Evolutionary conservation across 345 rosid species (phyloP).

Genomic region (Melaleuca quinquenervia): DNA sequence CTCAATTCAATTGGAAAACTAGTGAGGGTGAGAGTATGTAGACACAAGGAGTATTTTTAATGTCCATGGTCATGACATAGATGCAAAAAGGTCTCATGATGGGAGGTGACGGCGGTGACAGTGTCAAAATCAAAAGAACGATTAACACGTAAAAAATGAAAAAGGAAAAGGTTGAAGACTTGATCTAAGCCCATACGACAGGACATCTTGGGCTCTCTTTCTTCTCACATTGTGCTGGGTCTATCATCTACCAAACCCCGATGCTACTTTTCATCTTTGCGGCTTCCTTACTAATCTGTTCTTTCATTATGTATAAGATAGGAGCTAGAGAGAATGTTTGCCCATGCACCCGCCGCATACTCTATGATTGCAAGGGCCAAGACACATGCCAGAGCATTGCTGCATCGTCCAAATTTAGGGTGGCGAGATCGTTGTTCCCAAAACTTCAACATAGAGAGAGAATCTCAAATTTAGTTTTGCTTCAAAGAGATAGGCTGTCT

Average conservation of each 20-base stretch:
- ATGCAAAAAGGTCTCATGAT: not conserved
- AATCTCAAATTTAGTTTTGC: not conserved
- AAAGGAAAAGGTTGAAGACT: not conserved
- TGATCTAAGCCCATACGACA: not conserved
- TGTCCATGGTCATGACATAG: not conserved
- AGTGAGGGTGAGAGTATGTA: not conserved
- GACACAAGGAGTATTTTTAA: not conserved
- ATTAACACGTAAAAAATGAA: not conserved
- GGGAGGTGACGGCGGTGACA: fast-evolving
- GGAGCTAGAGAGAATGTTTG: not conserved
- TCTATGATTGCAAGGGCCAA: not conserved
- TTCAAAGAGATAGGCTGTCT: not conserved
- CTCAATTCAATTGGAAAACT: not conserved
- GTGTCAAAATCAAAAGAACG: not conserved
- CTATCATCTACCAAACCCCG: not conserved
- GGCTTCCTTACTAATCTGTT: not conserved
- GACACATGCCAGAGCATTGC: not conserved
- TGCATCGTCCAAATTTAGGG: not conserved
- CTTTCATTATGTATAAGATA: not conserved
- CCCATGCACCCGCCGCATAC: not conserved
- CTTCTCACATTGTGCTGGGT: not conserved
- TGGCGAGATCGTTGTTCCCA: not conserved
- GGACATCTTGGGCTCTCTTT: not conserved
- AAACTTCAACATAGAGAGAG: not conserved
- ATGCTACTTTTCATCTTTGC: too few species aligned